Base-by-base conservation (phyloP, 176 grass and related monocot genomes). In the Tillandsia fasciculata region DNA sequence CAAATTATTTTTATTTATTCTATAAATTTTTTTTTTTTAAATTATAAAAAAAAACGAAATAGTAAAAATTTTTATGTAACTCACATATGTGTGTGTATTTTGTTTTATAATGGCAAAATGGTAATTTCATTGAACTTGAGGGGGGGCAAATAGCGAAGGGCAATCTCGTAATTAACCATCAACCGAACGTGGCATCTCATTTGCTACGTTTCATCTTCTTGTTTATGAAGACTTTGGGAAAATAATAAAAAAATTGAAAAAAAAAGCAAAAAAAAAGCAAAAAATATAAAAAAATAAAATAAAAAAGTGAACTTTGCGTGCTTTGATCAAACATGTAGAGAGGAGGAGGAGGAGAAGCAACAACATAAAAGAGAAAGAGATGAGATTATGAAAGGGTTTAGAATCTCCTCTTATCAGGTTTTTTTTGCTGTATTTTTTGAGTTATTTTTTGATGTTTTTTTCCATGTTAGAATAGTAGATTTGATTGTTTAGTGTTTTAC, bases 231-330 rank as follows among this genome's bases (percentile, higher is more conserved):
- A 6, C 33, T 42, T 56, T 56, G 3, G 13, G 15, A 56, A 56
- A 56, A 56, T n/a, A 56, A 56, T 13, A 56, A 3, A 56, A 7
- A 42, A 42, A 42, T 42, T 42, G 1, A 42, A 42, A 42, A 42
- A 6, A 42, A 7, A 3, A 33, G n/a, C n/a, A 33, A 2, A 0
- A 42, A 42, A 7, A 42, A 42, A 42, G 1, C 0, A 42, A 42
- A 42, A 3, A 33, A 33, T 20, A 5, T 0, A 42, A 42, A 42
- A 42, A 42, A 42, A 42, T 7, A 42, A 7, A 56, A 56, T 56
- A 56, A 56, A 56, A 56, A 56, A 56, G 15, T 22, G 12, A 61
- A 61, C 56, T 61, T 61, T 61, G 54, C 56, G 56, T 61, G 56
- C 8, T 61, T 61, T 20, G 17, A 61, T 61, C 56, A 2, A 61